A percentile compares a stretch with the other conserved stretches of the same genome.
Evolutionary conservation across 345 rosid genomes (phyloP).

Genomic region (Lepidium africanum): DNA sequence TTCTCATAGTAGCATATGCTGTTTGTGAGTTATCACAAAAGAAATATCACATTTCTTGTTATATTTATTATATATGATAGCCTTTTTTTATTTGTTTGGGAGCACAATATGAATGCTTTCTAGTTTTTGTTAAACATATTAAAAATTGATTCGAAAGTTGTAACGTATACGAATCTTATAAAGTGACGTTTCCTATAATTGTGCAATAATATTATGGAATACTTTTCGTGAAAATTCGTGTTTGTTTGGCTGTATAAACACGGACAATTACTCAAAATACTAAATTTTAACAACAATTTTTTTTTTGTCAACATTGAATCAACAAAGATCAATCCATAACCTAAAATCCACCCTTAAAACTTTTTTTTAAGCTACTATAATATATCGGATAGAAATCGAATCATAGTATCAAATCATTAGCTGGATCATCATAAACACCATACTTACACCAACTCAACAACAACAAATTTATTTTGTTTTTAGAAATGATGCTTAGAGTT

Average conservation of each 20-base stretch:
- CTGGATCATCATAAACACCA: too few species aligned
- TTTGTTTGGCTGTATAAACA: neutral
- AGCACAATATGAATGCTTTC: neutral
- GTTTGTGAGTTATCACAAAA: neutral
- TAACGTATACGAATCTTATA: neutral
- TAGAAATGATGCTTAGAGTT: neutral
- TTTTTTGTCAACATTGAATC: too few species aligned
- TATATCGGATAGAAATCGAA: too few species aligned
- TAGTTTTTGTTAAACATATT: neutral
- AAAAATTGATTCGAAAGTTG: neutral
- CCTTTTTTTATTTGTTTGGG: neutral
- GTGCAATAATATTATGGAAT: neutral
- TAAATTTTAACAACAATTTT: neutral
- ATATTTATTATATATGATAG: neutral
- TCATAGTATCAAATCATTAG: too few species aligned
- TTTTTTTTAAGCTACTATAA: too few species aligned
- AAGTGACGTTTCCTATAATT: conserved; percentile 1
- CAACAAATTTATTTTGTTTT: too few species aligned
- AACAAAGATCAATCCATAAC: too few species aligned
- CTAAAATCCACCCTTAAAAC: too few species aligned
- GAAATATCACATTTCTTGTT: neutral
- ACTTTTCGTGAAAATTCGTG: neutral
- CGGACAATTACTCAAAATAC: neutral
- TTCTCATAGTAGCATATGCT: conserved; percentile 15
- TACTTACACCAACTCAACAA: too few species aligned